A percentile compares a stretch with the other conserved stretches of the same genome.
These are phyloP conservation scores for Symmetrospora coprosmae DNA, from an alignment of 768 basidiomycete species.

Conservation along the genomic window DNA sequence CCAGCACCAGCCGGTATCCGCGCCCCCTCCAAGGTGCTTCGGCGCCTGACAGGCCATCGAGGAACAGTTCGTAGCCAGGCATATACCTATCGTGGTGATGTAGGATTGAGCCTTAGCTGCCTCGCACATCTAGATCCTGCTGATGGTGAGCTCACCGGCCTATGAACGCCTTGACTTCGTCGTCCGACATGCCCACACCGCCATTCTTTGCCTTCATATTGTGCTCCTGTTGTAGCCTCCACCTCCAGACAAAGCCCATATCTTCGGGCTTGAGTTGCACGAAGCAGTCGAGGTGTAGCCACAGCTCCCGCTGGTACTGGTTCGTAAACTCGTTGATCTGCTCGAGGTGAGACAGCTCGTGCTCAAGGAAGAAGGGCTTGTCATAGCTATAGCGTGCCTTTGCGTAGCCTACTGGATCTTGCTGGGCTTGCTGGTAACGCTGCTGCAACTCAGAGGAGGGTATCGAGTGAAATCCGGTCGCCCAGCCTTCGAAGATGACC, in stretches of 20 bases:
- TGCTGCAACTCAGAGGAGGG: constrained; percentile 43
- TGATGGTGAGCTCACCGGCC: constrained; percentile 19
- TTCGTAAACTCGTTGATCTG: constrained; percentile 52
- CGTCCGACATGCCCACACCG: constrained; percentile 76
- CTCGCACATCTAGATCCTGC: not conserved
- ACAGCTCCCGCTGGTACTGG: constrained; percentile 50
- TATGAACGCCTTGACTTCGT: constrained; percentile 49
- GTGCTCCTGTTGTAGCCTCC: constrained; percentile 82
- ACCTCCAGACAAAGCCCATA: constrained; percentile 55
- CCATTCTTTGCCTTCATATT: constrained; percentile 72
- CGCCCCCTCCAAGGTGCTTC: constrained; percentile 40
- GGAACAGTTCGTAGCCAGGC: constrained; percentile 81
- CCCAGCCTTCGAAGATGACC: constrained; percentile 92
- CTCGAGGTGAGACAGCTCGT: constrained; percentile 44
- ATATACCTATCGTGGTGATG: constrained; percentile 94
- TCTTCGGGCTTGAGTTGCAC: constrained; percentile 49
- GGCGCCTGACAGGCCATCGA: constrained; percentile 43
- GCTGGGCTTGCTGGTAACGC: constrained; percentile 39
- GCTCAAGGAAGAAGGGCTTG: constrained; percentile 27
- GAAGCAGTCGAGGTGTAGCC: constrained; percentile 57
- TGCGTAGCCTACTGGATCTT: not conserved
- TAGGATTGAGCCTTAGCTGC: constrained; percentile 37
- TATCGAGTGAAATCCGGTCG: constrained; percentile 68
- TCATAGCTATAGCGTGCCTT: not conserved
- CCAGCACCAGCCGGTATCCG: not conserved